Evolutionary conservation across 805 yeast species (phyloP).

Genomic region (Barnettozyma salicaria): DNA sequence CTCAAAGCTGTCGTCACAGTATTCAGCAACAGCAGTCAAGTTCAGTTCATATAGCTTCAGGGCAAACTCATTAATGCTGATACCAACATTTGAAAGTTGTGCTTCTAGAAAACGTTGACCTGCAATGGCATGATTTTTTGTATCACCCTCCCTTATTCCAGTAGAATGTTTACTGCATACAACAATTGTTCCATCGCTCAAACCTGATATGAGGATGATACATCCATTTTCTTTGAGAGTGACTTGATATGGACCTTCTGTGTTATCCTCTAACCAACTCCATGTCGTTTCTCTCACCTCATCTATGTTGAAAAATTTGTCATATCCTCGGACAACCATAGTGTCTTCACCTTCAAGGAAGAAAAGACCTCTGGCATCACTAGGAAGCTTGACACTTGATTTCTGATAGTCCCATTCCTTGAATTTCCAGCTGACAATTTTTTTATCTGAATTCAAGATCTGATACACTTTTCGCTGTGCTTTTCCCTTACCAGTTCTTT

Average conservation of each 20-base stretch:
- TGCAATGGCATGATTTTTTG: slow-evolving; percentile 65
- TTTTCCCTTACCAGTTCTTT: slow-evolving; percentile 25
- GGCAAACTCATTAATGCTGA: slow-evolving; percentile 49
- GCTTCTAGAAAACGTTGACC: slow-evolving; percentile 54
- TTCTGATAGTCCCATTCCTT: slow-evolving; percentile 83
- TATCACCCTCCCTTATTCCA: slow-evolving; percentile 52
- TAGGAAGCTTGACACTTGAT: slow-evolving; percentile 50
- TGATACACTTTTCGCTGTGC: slow-evolving; percentile 27
- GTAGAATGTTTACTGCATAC: slow-evolving; percentile 92
- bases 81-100: slow-evolving; percentile 42
- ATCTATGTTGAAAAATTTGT: slow-evolving; percentile 82
- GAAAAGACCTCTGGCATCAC: slow-evolving; percentile 81
- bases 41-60: slow-evolving; percentile 41
- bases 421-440: slow-evolving; percentile 66
- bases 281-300: slow-evolving; percentile 55
- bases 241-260: slow-evolving; percentile 73
- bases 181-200: slow-evolving; percentile 66
- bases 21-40: slow-evolving; percentile 85
- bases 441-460: slow-evolving; percentile 22
- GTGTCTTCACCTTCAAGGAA: slow-evolving; percentile 32
- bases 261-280: slow-evolving; percentile 37
- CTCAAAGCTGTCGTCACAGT: slow-evolving; percentile 88
- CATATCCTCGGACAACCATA: slow-evolving; percentile 82
- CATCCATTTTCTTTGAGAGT: slow-evolving; percentile 93
- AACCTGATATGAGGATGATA: slow-evolving; percentile 75